Evolutionary conservation across 2,329 filamentous ascomycete species (phyloP).

Genomic region (Chaetomium sp.): DNA sequence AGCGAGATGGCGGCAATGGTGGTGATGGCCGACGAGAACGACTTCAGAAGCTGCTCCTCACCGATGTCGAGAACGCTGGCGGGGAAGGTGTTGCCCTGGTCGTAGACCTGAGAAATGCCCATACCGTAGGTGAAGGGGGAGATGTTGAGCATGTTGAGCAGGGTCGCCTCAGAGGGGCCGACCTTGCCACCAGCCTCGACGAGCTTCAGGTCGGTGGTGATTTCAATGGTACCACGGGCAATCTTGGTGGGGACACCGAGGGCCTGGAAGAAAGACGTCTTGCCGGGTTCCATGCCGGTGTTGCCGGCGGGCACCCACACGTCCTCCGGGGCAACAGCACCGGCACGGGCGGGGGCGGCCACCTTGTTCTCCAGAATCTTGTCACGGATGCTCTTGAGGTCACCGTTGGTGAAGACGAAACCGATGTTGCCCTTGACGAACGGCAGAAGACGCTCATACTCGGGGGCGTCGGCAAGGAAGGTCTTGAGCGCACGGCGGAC

Average conservation of each 20-base stretch:
- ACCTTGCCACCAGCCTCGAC: constrained; percentile 90
- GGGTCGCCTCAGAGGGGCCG: constrained; percentile 95
- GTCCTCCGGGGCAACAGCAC: constrained; percentile 88
- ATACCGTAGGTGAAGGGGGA: constrained; percentile 99
- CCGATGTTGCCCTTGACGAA: constrained; percentile 96
- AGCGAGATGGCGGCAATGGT: constrained; percentile 89
- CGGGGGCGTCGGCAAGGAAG: constrained; percentile 82
- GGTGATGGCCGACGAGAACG: constrained; percentile 72
- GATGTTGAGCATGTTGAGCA: constrained; percentile 99
- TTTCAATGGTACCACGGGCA: constrained; percentile 99
- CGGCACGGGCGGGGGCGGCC: constrained; percentile 93
- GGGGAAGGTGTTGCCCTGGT: constrained; percentile 89
- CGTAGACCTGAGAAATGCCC: constrained; percentile 93
- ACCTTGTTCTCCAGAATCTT: constrained; percentile 97
- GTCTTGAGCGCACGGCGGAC: constrained; percentile 96
- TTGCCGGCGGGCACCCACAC: constrained; percentile 96
- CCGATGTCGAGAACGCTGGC: constrained; percentile 83
- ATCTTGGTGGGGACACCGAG: constrained; percentile 99
- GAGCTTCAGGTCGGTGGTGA: constrained; percentile 95
- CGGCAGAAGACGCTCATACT: constrained; percentile 97
- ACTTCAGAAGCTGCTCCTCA: constrained; percentile 85
- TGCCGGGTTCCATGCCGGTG: constrained; percentile 99
- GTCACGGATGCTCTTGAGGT: constrained; percentile 87
- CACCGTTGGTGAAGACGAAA: constrained; percentile 98
- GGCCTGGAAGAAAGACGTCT: constrained; percentile 99